Percentiles rank a stretch among this genome's conserved stretches.
Conservation (phyloP, 2,329 filamentous ascomycete species). For the Ilyonectria sp. region DNA sequence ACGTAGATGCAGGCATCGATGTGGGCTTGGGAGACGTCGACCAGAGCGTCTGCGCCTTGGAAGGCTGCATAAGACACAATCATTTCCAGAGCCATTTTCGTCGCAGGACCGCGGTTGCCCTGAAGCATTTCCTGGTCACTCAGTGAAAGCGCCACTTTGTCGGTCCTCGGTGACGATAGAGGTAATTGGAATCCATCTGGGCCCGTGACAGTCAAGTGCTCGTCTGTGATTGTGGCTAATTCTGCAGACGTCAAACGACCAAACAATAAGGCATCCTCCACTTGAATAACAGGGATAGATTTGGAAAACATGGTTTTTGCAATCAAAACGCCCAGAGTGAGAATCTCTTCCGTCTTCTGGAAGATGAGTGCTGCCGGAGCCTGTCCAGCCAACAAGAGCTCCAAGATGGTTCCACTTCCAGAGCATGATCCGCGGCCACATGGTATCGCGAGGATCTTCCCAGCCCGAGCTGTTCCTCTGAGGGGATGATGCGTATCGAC, state of each 20-base stretch:
- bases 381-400: slow-evolving; percentile 58
- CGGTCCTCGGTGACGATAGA: neutral
- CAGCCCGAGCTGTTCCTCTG: slow-evolving; percentile 50
- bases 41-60: slow-evolving; percentile 31
- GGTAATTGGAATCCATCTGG: neutral
- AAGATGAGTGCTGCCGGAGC: slow-evolving; percentile 60
- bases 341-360: slow-evolving; percentile 57
- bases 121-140: slow-evolving; percentile 23
- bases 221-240: neutral
- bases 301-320: slow-evolving; percentile 57
- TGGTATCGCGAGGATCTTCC: slow-evolving; percentile 59
- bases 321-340: slow-evolving; percentile 62
- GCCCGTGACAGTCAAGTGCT: neutral
- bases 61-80: slow-evolving; percentile 38
- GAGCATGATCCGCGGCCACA: slow-evolving; percentile 63
- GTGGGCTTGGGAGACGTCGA: slow-evolving; percentile 39
- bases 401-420: slow-evolving; percentile 61
- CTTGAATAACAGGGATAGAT: slow-evolving; percentile 57
- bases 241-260: neutral
- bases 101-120: slow-evolving; percentile 34
- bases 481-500: slow-evolving; percentile 62
- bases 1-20: slow-evolving; percentile 46
- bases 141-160: slow-evolving; percentile 26
- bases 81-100: slow-evolving; percentile 29
- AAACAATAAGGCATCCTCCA: slow-evolving; percentile 39